These are phyloP conservation scores for Calonectria henricotiae DNA, from an alignment of 2,329 filamentous ascomycete species.

Conservation along the genomic window DNA sequence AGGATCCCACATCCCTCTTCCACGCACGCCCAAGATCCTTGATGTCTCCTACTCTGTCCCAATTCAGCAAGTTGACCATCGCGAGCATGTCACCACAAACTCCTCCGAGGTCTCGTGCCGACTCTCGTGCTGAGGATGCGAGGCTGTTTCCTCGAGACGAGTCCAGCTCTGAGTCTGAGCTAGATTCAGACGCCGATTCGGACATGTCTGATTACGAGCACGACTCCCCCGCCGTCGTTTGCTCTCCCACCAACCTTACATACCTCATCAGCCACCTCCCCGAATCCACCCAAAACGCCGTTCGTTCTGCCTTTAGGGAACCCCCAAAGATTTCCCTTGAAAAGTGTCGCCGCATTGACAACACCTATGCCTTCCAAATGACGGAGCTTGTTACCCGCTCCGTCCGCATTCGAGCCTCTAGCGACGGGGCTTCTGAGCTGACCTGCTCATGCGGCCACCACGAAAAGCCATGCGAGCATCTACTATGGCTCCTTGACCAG, in stretches of 20 bases:
- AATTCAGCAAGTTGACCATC: slow-evolving; percentile 54
- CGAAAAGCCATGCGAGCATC: slow-evolving; percentile 65
- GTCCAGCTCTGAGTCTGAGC: slow-evolving; percentile 52
- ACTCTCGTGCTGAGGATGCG: slow-evolving; percentile 29
- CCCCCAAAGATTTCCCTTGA: slow-evolving; percentile 68
- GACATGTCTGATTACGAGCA: slow-evolving; percentile 57
- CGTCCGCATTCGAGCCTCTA: slow-evolving; percentile 65
- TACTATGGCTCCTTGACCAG: slow-evolving; percentile 71
- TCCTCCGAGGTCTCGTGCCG: slow-evolving; percentile 38
- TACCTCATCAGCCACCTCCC: slow-evolving; percentile 63
- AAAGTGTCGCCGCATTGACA: slow-evolving; percentile 65
- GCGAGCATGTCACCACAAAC: slow-evolving; percentile 53
- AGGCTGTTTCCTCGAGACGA: slow-evolving; percentile 45
- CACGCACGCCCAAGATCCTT: slow-evolving; percentile 1
- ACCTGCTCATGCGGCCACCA: slow-evolving; percentile 65
- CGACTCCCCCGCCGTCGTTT: slow-evolving; percentile 53
- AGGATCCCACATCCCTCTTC: slow-evolving; percentile 7
- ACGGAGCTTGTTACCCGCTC: slow-evolving; percentile 70
- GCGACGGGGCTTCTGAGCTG: slow-evolving; percentile 61
- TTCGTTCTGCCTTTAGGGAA: slow-evolving; percentile 65
- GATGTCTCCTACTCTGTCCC: slow-evolving; percentile 52
- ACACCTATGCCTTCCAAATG: slow-evolving; percentile 72
- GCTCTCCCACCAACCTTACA: slow-evolving; percentile 60
- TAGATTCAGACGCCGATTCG: slow-evolving; percentile 47
- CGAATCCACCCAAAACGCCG: slow-evolving; percentile 56